phyloP scores from a whole-genome alignment of 2,329 filamentous ascomycete genomes.

The Didymella sp. region DNA sequence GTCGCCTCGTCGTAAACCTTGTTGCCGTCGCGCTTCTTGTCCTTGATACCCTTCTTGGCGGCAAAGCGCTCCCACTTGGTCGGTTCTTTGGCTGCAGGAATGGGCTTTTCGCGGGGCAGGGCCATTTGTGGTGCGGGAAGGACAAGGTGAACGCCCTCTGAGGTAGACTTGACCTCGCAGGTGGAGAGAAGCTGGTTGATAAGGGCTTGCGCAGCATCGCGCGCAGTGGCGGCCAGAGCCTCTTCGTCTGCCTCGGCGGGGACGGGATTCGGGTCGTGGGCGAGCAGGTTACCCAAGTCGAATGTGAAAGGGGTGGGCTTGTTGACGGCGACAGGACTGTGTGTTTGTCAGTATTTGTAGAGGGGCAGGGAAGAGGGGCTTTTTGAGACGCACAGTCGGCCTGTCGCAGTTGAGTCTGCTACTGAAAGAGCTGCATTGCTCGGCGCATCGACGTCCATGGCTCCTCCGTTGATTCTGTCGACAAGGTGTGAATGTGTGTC shows the following conservation, averaged over 20 bases:
- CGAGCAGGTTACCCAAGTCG: slow-evolving; percentile 86
- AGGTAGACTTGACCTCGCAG: slow-evolving; percentile 75
- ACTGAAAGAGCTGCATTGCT: slow-evolving; percentile 37
- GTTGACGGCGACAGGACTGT: slow-evolving; percentile 51
- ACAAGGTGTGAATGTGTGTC: slow-evolving; percentile 38
- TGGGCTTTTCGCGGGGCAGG: slow-evolving; percentile 89
- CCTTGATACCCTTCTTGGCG: slow-evolving; percentile 94
- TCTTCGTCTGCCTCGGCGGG: slow-evolving; percentile 66
- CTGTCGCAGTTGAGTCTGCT: slow-evolving; percentile 43
- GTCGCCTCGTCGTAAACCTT: slow-evolving; percentile 82
- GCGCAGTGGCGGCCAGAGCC: slow-evolving; percentile 74
- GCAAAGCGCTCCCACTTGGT: slow-evolving; percentile 98
- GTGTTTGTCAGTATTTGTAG: slow-evolving; percentile 14
- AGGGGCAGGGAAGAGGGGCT: slow-evolving; percentile 9
- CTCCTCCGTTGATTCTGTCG: slow-evolving; percentile 41
- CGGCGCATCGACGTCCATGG: slow-evolving; percentile 41
- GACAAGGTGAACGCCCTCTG: slow-evolving; percentile 75
- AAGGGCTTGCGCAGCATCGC: slow-evolving; percentile 88
- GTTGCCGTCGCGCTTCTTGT: slow-evolving; percentile 82
- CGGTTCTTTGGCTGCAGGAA: slow-evolving; percentile 79
- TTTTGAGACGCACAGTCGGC: slow-evolving; percentile 38
- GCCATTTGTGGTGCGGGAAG: slow-evolving; percentile 74
- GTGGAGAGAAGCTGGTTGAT: slow-evolving; percentile 94
- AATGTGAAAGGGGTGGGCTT: slow-evolving; percentile 92
- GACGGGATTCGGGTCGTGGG: slow-evolving; percentile 85